Evolutionary conservation across 1,284 basidiomycete species (phyloP).

Genomic region (Apiotrichum gracile): DNA sequence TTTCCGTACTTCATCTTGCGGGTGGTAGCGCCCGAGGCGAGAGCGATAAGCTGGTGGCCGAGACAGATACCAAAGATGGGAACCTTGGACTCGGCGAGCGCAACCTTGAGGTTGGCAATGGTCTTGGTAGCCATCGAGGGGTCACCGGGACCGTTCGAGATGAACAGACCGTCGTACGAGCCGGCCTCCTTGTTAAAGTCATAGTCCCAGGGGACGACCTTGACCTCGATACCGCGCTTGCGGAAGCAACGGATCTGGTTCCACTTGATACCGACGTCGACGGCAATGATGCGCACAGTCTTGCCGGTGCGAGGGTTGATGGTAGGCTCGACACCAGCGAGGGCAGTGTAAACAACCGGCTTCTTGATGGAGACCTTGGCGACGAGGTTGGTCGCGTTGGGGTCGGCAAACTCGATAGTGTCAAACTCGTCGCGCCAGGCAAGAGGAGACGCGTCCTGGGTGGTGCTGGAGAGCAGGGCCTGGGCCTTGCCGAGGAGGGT

Average conservation of each 20-base stretch:
- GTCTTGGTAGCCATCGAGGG: constrained; percentile 78
- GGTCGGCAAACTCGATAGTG: constrained; percentile 78
- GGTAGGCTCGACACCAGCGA: constrained; percentile 52
- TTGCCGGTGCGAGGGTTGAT: constrained; percentile 73
- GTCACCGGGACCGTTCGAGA: constrained; percentile 98
- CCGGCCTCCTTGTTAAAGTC: constrained; percentile 74
- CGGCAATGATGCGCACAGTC: constrained; percentile 74
- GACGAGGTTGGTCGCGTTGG: constrained; percentile 86
- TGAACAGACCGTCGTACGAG: constrained; percentile 88
- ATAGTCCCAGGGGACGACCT: constrained; percentile 96
- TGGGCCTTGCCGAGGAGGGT: constrained; percentile 24
- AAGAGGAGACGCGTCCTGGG: constrained; percentile 24
- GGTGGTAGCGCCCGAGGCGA: constrained; percentile 88
- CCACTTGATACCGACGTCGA: constrained; percentile 99
- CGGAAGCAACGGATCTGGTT: constrained; percentile 98
- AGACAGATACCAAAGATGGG: constrained; percentile 99
- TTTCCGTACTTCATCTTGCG: constrained; percentile 99
- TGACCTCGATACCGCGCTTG: constrained; percentile 86
- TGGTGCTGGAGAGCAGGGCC: constrained; percentile 28
- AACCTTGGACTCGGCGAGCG: constrained; percentile 65
- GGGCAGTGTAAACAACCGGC: constrained; percentile 63
- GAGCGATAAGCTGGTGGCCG: constrained; percentile 92
- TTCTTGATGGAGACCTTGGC: constrained; percentile 71
- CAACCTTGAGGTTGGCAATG: constrained; percentile 63
- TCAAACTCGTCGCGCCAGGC: constrained; percentile 77